Evolutionary conservation across 139 green algal genomes (phyloP).

Genomic region (Ettlia oleoabundans): DNA sequence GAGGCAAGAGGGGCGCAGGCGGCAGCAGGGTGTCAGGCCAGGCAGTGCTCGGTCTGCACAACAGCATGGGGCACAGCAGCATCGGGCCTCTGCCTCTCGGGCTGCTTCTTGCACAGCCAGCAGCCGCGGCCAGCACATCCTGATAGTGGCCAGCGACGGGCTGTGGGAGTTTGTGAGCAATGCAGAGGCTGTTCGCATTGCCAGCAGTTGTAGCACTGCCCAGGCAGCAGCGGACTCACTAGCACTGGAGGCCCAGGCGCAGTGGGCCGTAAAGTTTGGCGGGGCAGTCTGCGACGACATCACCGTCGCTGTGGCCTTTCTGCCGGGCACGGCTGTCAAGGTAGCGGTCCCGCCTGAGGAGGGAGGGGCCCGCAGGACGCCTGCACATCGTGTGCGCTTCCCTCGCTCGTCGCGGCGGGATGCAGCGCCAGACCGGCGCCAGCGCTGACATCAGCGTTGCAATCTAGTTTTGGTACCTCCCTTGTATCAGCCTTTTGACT

Average conservation of each 20-base stretch:
- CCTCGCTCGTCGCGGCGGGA: no score
- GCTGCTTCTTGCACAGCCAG: not conserved
- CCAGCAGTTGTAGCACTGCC: slow-evolving; percentile 20
- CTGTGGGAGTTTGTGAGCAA: slow-evolving; percentile 56
- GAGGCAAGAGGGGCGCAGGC: not conserved
- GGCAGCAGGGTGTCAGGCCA: no score
- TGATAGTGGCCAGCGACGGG: slow-evolving; percentile 53
- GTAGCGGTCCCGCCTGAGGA: no score
- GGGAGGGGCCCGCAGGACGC: no score
- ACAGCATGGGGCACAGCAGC: not conserved
- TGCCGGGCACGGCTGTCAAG: no score
- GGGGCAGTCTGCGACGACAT: slow-evolving; percentile 55
- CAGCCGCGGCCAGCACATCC: slow-evolving; percentile 16
- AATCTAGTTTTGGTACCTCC: no score
- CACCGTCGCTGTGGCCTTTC: slow-evolving; percentile 25
- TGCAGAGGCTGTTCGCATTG: slow-evolving; percentile 47
- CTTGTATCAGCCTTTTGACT: no score
- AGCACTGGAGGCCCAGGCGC: slow-evolving; percentile 33
- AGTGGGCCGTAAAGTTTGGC: slow-evolving; percentile 47
- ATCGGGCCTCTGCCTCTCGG: not conserved
- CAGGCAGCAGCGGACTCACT: slow-evolving; percentile 32
- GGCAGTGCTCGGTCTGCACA: no score
- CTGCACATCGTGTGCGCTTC: no score
- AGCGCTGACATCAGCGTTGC: no score
- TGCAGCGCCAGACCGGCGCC: no score